A percentile compares a stretch with the other conserved stretches of the same genome.
Evolutionary conservation across 1,284 basidiomycete species (phyloP).

Genomic region (Heliocybe sulcata): DNA sequence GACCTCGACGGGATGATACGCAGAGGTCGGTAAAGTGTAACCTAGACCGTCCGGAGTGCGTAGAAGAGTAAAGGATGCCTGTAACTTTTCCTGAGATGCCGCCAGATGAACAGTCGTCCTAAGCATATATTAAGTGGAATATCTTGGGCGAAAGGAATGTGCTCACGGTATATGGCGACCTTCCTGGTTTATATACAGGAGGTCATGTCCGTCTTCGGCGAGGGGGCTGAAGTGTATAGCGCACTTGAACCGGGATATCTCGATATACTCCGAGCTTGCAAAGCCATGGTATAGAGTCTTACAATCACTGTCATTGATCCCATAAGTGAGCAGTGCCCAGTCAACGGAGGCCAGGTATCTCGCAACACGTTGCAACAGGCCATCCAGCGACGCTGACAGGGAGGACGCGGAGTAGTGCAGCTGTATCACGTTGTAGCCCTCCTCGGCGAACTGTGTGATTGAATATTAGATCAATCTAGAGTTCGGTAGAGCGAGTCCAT

Average conservation of each 20-base stretch:
- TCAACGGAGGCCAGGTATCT: constrained; percentile 7
- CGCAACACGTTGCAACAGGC: constrained; percentile 12
- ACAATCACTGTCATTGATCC: constrained; percentile 19
- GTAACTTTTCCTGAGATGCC: constrained; percentile 28
- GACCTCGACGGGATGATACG: constrained; percentile 22
- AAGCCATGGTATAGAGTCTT: constrained; percentile 13
- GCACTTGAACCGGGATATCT: constrained; percentile 19
- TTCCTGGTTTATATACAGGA: constrained; percentile 20
- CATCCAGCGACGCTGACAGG: constrained; percentile 10
- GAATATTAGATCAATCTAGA: background rate
- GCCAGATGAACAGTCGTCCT: constrained; percentile 31
- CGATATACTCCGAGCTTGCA: constrained; percentile 6
- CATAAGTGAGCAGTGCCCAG: constrained; percentile 34
- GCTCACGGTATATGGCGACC: constrained; percentile 24
- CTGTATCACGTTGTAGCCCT: constrained; percentile 34
- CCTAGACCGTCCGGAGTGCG: constrained; percentile 19
- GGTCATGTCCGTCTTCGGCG: constrained; percentile 16
- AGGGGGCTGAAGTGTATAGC: constrained; percentile 31
- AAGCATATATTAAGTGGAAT: background rate
- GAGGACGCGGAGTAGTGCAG: constrained; percentile 19
- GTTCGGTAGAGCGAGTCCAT: background rate
- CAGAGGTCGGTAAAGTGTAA: constrained; percentile 19
- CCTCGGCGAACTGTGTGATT: constrained; percentile 29
- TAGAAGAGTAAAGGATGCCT: constrained; percentile 23
- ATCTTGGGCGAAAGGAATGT: background rate